These are phyloP conservation scores for Penicillium canescens DNA, from an alignment of 495 filamentous ascomycete genomes.

Conservation along the genomic window DNA sequence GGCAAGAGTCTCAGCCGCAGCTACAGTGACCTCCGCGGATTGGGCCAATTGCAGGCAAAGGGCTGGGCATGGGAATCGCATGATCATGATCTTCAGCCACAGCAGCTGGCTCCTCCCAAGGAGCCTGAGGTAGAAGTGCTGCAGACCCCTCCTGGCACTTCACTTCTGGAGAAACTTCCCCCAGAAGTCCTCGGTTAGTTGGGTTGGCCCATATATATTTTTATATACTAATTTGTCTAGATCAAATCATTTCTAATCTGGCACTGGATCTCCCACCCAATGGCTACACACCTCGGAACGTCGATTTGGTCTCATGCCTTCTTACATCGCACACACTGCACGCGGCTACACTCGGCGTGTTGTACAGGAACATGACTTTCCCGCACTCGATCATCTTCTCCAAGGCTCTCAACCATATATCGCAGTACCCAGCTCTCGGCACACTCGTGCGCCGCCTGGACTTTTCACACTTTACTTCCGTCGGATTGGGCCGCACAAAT, in stretches of 20 bases:
- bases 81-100: conserved; percentile 10
- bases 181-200: conserved; percentile 71
- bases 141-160: conserved; percentile 31
- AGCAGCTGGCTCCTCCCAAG: conserved; percentile 25
- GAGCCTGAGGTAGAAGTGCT: conserved; percentile 25
- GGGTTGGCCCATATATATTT: conserved; percentile 1
- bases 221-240: conserved; percentile 42
- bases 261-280: conserved; percentile 76
- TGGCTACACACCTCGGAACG: conserved; percentile 75
- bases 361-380: conserved; percentile 83
- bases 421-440: conserved; percentile 68
- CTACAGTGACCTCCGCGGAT: conserved; percentile 63
- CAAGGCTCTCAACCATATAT: conserved; percentile 76
- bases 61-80: conserved; percentile 58
- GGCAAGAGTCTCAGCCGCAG: conserved; percentile 71
- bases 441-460: conserved; percentile 80
- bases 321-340: conserved; percentile 76
- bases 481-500: conserved; percentile 75
- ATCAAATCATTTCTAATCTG: conserved; percentile 73
- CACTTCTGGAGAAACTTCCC: conserved; percentile 66
- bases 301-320: conserved; percentile 77
- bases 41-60: conserved; percentile 47
- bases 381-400: conserved; percentile 85
- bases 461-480: conserved; percentile 86
- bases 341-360: conserved; percentile 70